Evolutionary conservation across 345 rosid species (phyloP).

Genomic region (Schrenkiella parvula): DNA sequence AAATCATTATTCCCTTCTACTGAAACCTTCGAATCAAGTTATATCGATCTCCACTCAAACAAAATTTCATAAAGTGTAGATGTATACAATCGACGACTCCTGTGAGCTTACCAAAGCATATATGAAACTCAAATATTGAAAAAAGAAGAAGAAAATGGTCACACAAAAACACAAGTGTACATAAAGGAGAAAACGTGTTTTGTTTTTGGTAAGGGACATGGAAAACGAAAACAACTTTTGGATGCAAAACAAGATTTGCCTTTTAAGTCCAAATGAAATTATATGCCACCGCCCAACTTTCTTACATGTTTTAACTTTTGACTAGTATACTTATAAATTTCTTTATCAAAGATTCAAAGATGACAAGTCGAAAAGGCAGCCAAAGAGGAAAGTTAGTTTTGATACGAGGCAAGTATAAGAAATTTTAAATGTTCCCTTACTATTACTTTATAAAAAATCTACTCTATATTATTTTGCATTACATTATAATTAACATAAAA

Average conservation of each 20-base stretch:
- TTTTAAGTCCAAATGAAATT: constrained; percentile 10
- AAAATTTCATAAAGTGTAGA: no score
- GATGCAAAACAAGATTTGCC: constrained; percentile 25
- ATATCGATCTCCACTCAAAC: no score
- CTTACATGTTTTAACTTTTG: not conserved
- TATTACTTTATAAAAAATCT: no score
- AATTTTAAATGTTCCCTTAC: not conserved
- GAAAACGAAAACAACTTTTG: not conserved
- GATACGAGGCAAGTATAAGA: not conserved
- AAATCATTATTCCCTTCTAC: no score
- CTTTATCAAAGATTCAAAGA: no score
- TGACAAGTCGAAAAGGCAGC: not conserved
- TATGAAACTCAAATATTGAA: not conserved
- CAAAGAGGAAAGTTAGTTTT: not conserved
- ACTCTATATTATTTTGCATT: no score
- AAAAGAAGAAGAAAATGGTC: not conserved
- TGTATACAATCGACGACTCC: not conserved
- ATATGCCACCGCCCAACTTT: constrained; percentile 23
- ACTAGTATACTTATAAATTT: no score
- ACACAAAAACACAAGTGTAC: constrained; percentile 24
- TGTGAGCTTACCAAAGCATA: not conserved
- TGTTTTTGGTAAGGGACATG: not conserved
- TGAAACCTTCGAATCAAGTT: no score
- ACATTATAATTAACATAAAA: no score
- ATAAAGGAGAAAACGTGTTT: constrained; percentile 11